Percentiles rank a stretch among this genome's conserved stretches.
These are phyloP conservation scores for Oryza punctata DNA, from an alignment of 176 grass and related monocot species.

Conservation along the genomic window DNA sequence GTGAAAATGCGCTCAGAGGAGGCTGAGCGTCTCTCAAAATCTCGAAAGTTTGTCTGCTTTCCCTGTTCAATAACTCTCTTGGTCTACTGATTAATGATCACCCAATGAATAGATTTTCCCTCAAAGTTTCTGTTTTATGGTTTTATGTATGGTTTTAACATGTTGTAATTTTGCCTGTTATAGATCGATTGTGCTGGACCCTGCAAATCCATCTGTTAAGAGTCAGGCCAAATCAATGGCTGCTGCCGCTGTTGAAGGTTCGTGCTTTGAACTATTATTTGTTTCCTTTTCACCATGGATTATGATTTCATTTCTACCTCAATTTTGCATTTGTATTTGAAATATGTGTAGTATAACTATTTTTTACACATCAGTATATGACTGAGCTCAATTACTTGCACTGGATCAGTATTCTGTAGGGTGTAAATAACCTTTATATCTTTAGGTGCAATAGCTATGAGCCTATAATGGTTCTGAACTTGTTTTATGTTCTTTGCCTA, in stretches of 20 bases:
- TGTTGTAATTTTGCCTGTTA: conserved; percentile 34
- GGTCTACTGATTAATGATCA: conserved; percentile 34
- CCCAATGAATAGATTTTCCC: conserved; percentile 7
- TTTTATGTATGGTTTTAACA: conserved; percentile 32
- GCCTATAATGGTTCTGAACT: conserved; percentile 11
- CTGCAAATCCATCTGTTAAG: conserved; percentile 93
- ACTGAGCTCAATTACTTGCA: not conserved
- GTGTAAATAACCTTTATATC: conserved; percentile 7
- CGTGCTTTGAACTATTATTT: conserved; percentile 38
- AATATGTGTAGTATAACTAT: conserved; percentile 24
- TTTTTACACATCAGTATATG: not conserved
- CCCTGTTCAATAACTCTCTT: conserved; percentile 43
- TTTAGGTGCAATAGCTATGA: conserved; percentile 8
- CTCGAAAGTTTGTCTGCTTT: conserved; percentile 87
- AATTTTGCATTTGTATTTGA: conserved; percentile 19
- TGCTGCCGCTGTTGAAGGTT: conserved; percentile 86
- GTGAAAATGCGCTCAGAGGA: conserved; percentile 96
- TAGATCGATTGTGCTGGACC: conserved; percentile 92
- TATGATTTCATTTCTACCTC: not conserved
- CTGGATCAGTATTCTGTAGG: not conserved
- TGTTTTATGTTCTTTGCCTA: not conserved
- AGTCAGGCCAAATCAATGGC: conserved; percentile 95
- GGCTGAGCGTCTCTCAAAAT: conserved; percentile 86
- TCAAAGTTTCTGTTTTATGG: conserved; percentile 20
- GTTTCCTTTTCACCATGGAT: conserved; percentile 34